These are phyloP conservation scores for Biscogniauxia marginata DNA, from an alignment of 2,329 filamentous ascomycete species.

Conservation along the genomic window DNA sequence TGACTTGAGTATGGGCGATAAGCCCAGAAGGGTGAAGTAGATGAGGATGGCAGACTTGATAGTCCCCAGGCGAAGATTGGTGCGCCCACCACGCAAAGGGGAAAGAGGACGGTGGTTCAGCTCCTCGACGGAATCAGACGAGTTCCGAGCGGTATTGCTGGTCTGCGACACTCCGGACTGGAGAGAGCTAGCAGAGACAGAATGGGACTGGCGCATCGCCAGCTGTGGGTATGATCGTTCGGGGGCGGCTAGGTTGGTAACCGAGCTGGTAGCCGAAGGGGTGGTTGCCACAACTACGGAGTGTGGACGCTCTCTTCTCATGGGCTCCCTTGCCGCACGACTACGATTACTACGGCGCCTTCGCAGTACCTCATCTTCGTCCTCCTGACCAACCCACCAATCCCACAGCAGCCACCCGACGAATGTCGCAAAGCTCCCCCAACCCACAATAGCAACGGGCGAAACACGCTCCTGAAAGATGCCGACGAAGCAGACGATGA, in stretches of 20 bases:
- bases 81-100: conserved; percentile 39
- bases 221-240: conserved; percentile 30
- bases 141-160: conserved; percentile 28
- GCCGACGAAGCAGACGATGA: conserved; percentile 87
- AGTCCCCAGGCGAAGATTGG: conserved; percentile 65
- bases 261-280: conserved; percentile 46
- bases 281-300: conserved; percentile 25
- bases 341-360: conserved; percentile 37
- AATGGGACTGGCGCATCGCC: conserved; percentile 45
- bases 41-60: conserved; percentile 91
- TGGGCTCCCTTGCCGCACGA: conserved; percentile 33
- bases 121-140: conserved; percentile 34
- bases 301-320: conserved; percentile 25
- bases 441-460: conserved; percentile 83
- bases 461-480: conserved; percentile 88
- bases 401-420: conserved; percentile 92
- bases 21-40: conserved; percentile 85
- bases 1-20: conserved; percentile 94
- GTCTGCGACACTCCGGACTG: conserved; percentile 42
- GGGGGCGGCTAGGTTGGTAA: conserved; percentile 40
- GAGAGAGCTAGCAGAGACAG: conserved; percentile 55
- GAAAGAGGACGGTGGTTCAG: conserved; percentile 34
- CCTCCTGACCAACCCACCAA: conserved; percentile 73
- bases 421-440: conserved; percentile 78
- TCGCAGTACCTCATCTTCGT: conserved; percentile 41